Conservation (phyloP, 768 basidiomycete genomes). For the Termitomyces sp. region DNA sequence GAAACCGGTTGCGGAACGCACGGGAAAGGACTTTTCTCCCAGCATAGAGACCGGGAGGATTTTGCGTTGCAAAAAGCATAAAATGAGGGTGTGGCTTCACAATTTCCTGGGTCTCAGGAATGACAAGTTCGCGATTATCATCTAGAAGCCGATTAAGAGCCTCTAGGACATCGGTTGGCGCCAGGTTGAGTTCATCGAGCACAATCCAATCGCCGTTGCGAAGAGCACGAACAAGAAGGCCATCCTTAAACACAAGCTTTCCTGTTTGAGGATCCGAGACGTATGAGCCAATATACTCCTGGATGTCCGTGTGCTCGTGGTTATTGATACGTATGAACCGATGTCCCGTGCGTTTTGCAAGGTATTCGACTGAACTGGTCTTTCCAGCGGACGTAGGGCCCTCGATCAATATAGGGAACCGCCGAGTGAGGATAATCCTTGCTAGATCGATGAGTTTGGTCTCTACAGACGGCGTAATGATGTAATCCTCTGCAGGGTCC, state of each 20-base stretch:
- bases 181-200: constrained; percentile 94
- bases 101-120: constrained; percentile 95
- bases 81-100: constrained; percentile 92
- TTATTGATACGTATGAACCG: constrained; percentile 98
- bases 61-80: constrained; percentile 98
- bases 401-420: constrained; percentile 94
- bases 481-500: constrained; percentile 72
- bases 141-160: constrained; percentile 95
- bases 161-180: constrained; percentile 96
- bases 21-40: constrained; percentile 93
- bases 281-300: constrained; percentile 97
- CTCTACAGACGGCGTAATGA: constrained; percentile 94
- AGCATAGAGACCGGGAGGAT: constrained; percentile 93
- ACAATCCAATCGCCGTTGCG: constrained; percentile 96
- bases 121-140: constrained; percentile 93
- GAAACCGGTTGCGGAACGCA: constrained; percentile 94
- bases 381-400: constrained; percentile 98
- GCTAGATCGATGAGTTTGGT: constrained; percentile 93
- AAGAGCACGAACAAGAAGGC: constrained; percentile 87
- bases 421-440: constrained; percentile 79
- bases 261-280: constrained; percentile 89
- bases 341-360: constrained; percentile 90
- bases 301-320: constrained; percentile 99
- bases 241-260: constrained; percentile 94
- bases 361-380: constrained; percentile 94